Conservation (phyloP, 495 filamentous ascomycete species). For the Penicillium silybi region DNA sequence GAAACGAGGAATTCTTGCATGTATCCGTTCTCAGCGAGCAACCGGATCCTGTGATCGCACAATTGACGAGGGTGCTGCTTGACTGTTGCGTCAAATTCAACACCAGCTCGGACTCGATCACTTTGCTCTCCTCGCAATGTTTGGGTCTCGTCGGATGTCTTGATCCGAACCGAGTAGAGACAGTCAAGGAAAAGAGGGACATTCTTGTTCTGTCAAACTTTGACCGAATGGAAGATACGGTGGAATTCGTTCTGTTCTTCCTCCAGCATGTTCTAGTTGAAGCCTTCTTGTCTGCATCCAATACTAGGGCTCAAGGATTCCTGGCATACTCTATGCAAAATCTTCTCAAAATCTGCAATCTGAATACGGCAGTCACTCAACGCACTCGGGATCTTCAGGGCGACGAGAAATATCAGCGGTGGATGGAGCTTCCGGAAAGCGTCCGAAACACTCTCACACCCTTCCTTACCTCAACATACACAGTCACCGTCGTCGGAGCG, state of each 20-base stretch:
- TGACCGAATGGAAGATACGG: conserved; percentile 68
- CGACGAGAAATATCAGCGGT: conserved; percentile 60
- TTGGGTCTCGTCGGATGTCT: conserved; percentile 86
- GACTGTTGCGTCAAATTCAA: conserved; percentile 80
- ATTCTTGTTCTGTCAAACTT: conserved; percentile 88
- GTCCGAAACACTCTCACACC: conserved; percentile 77
- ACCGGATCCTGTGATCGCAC: conserved; percentile 67
- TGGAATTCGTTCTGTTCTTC: conserved; percentile 80
- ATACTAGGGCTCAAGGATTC: conserved; percentile 82
- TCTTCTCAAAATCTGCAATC: conserved; percentile 69
- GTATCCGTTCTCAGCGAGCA: conserved; percentile 79
- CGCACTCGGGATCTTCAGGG: conserved; percentile 49
- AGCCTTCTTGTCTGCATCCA: conserved; percentile 82
- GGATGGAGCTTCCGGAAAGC: conserved; percentile 68
- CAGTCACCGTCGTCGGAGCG: conserved; percentile 54
- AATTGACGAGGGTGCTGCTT: conserved; percentile 70
- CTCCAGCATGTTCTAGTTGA: conserved; percentile 85
- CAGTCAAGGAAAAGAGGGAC: conserved; percentile 66
- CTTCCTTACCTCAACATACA: conserved; percentile 77
- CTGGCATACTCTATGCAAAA: conserved; percentile 92
- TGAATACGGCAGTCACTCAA: conserved; percentile 55
- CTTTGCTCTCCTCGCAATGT: conserved; percentile 69
- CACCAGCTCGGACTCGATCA: conserved; percentile 59
- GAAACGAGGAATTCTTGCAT: conserved; percentile 77
- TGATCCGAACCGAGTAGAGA: conserved; percentile 85